Evolutionary conservation across 1,139 yeast genomes (phyloP).

Genomic region (Debaryomycetaceae sp.): DNA sequence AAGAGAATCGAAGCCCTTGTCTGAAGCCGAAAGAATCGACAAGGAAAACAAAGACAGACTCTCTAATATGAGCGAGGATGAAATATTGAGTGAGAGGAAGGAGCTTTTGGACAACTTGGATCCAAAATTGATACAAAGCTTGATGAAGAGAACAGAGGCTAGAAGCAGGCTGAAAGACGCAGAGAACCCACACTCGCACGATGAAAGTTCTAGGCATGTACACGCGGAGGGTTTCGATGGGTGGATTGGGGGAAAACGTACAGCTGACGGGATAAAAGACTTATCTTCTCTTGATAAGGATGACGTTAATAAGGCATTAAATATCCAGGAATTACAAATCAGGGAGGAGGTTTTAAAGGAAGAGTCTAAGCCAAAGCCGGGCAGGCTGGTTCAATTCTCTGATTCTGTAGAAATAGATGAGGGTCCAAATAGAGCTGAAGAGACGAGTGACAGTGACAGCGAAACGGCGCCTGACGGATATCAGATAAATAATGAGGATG

Average conservation of each 20-base stretch:
- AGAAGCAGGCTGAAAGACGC: conserved; percentile 19
- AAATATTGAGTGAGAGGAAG: conserved; percentile 60
- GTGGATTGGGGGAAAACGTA: conserved; percentile 67
- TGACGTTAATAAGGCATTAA: conserved; percentile 41
- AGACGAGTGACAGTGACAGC: conserved; percentile 32
- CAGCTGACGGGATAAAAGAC: conserved; percentile 30
- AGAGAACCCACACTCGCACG: conserved; percentile 12
- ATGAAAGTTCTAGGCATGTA: conserved; percentile 23
- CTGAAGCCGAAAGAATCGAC: conserved; percentile 74
- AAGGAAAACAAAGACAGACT: conserved; percentile 67
- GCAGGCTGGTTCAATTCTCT: conserved; percentile 39
- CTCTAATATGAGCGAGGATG: conserved; percentile 61
- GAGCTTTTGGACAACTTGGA: conserved; percentile 67
- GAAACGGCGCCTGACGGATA: conserved; percentile 43
- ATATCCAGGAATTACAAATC: conserved; percentile 14
- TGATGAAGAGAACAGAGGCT: conserved; percentile 42
- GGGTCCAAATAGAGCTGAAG: conserved; percentile 30
- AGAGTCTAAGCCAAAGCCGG: not conserved
- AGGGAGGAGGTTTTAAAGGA: conserved; percentile 1
- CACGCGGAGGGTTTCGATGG: conserved; percentile 68
- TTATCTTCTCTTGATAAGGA: conserved; percentile 33
- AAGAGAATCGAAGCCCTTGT: conserved; percentile 10
- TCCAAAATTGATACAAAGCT: conserved; percentile 61
- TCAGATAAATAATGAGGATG: conserved; percentile 39
- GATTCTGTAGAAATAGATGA: conserved; percentile 17